Base-by-base conservation (phyloP, 2,329 filamentous ascomycete genomes). In the Fusarium mangiferae region DNA sequence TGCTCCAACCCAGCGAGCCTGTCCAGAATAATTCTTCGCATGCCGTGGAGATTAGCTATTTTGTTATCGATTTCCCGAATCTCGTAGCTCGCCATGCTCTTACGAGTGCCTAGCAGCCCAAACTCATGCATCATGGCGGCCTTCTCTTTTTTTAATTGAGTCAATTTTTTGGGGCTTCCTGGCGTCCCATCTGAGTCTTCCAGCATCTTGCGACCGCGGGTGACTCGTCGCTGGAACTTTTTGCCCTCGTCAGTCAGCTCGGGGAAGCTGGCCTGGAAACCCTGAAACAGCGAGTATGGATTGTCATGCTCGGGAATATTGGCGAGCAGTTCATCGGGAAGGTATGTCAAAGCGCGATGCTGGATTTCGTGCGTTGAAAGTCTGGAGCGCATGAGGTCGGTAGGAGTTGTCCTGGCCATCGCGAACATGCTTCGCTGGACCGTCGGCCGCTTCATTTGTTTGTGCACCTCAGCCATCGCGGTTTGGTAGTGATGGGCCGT, bases 61-160 rank as follows among this genome's bases (percentile, higher is more conserved):
- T 98, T 99, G 84, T 93, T 95, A 84, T 99, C 96, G 70, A 99
- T 98, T 80, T 99, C 96, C 68, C 91, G 91, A 67, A 99, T 98
- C 83, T 99, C 96, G 72, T 94, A 93, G 78, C 94, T 96, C 76
- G 95, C 96, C 96, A 99, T 98, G 80, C 96, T 98, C 83, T 99
- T 99, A 68, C 96, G 90, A 71, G 98, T 91, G 7, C 92, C 90
- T 85, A 98, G 91, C 90, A 98, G 94, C 80, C 98, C 95, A 76
- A 99, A 86, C 75, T 94, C 90, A 82, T 97, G 95, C 84, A 93
- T 92, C 84, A 98, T 88, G 61, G 89, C 87, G 48, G 92, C 89
- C 81, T 94, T 94, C 76, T 97, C 94, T 80, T 92, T 93, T 82
- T 93, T 94, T 74, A 98, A 83, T 75, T 91, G 92, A 52, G 88